Percentiles rank a stretch among this genome's conserved stretches.
phyloP scores from a whole-genome alignment of 768 basidiomycete species.

The Tulasnella sp. region DNA sequence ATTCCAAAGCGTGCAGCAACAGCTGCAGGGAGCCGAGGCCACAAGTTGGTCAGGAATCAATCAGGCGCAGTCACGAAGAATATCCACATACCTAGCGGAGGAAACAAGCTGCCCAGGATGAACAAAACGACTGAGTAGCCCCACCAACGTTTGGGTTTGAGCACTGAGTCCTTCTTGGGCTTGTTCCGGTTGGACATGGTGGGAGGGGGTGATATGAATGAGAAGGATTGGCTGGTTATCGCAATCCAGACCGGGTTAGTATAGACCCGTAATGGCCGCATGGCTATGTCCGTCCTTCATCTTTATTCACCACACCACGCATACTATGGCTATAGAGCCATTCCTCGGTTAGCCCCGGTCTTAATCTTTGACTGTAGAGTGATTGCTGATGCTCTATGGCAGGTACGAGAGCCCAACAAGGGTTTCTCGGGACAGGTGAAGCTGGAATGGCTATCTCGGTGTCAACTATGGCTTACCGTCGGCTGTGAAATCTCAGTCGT shows the following conservation, averaged over 20 bases:
- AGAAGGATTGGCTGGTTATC: no score
- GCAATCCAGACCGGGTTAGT: no score
- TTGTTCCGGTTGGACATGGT: background rate
- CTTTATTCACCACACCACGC: no score
- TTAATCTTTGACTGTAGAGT: background rate
- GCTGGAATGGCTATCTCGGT: slow-evolving; percentile 31
- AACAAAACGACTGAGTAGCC: slow-evolving; percentile 73
- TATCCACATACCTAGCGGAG: slow-evolving; percentile 65
- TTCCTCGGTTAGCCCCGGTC: slow-evolving; percentile 1
- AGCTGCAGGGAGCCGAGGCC: slow-evolving; percentile 36
- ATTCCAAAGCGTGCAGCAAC: slow-evolving; percentile 90
- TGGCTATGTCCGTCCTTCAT: no score
- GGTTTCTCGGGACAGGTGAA: slow-evolving; percentile 55
- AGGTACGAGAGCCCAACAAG: slow-evolving; percentile 16
- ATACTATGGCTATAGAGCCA: slow-evolving; percentile 16
- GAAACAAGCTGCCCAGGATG: slow-evolving; percentile 80
- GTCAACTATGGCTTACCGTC: background rate
- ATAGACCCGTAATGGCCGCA: no score
- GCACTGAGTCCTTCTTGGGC: slow-evolving; percentile 27
- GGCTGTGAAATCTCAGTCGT: slow-evolving; percentile 13
- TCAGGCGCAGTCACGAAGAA: background rate
- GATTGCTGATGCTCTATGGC: background rate
- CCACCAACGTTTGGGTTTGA: slow-evolving; percentile 64
- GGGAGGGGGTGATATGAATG: no score
- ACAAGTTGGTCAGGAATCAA: background rate